Evolutionary conservation across 768 basidiomycete species (phyloP).

Genomic region (Boletus subcaerulescens): DNA sequence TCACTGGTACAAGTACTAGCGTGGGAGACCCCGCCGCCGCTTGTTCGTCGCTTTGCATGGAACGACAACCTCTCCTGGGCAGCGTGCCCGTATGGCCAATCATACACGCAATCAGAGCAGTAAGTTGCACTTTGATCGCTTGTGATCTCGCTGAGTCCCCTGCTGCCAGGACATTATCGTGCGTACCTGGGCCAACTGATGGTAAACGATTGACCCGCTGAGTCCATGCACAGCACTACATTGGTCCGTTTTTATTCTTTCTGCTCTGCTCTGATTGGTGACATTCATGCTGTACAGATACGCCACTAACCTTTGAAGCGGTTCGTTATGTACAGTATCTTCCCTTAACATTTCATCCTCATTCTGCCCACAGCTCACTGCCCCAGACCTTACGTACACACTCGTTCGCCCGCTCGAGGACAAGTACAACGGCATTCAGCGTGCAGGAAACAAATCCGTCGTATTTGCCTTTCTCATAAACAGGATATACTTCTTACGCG

Average conservation of each 20-base stretch:
- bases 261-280: conserved; percentile 3
- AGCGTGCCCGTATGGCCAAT: conserved; percentile 74
- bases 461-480: conserved; percentile 90
- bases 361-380: conserved; percentile 52
- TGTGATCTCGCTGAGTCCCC: conserved; percentile 11
- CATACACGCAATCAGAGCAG: conserved; percentile 73
- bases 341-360: conserved; percentile 2
- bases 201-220: background rate
- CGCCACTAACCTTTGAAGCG: conserved; percentile 78
- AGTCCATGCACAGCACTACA: conserved; percentile 53
- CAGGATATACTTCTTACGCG: conserved; percentile 79
- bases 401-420: conserved; percentile 85
- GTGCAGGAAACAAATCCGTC: conserved; percentile 72
- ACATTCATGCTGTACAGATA: conserved; percentile 48
- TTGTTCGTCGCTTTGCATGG: conserved; percentile 14
- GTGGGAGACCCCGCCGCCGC: background rate
- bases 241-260: conserved; percentile 44
- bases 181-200: conserved; percentile 6
- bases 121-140: conserved; percentile 22
- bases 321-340: conserved; percentile 44
- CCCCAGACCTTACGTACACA: conserved; percentile 88
- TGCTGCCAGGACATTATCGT: conserved; percentile 59
- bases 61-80: conserved; percentile 40
- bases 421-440: conserved; percentile 76
- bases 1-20: background rate